phyloP scores from a whole-genome alignment of 2,329 filamentous ascomycete species.

The Talaromyces sp. region DNA sequence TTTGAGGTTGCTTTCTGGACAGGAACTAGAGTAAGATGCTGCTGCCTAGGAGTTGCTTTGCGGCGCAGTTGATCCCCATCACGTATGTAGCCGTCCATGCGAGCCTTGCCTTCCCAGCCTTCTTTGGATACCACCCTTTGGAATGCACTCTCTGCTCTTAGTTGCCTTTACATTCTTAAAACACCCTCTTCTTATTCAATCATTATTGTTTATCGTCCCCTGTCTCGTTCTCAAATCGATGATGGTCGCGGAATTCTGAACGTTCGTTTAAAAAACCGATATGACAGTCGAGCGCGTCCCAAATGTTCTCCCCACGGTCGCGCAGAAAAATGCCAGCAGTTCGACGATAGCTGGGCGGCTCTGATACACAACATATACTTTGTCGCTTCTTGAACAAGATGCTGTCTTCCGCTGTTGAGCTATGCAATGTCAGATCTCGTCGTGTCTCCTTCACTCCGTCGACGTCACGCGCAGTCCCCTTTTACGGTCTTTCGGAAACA shows the following conservation, averaged over 20 bases:
- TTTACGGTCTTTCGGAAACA: not conserved
- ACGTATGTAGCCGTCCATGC: not conserved
- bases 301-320: not conserved
- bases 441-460: not conserved
- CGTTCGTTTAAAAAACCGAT: not conserved
- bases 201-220: not conserved
- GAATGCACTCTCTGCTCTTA: not conserved
- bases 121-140: not conserved
- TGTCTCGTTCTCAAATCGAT: not conserved
- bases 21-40: not conserved
- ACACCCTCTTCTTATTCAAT: not conserved
- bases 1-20: not conserved
- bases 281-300: not conserved
- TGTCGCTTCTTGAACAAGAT: not conserved
- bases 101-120: not conserved
- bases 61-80: not conserved
- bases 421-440: not conserved
- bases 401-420: not conserved
- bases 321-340: not conserved
- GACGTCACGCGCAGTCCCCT: not conserved
- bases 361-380: not conserved
- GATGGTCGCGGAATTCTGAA: not conserved
- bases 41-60: not conserved
- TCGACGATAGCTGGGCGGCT: not conserved
- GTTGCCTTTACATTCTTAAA: not conserved